Evolutionary conservation across 2,329 filamentous ascomycete species (phyloP), one percentile per base, ranked within the genome.

Genomic region (Fusarium algeriense): DNA sequence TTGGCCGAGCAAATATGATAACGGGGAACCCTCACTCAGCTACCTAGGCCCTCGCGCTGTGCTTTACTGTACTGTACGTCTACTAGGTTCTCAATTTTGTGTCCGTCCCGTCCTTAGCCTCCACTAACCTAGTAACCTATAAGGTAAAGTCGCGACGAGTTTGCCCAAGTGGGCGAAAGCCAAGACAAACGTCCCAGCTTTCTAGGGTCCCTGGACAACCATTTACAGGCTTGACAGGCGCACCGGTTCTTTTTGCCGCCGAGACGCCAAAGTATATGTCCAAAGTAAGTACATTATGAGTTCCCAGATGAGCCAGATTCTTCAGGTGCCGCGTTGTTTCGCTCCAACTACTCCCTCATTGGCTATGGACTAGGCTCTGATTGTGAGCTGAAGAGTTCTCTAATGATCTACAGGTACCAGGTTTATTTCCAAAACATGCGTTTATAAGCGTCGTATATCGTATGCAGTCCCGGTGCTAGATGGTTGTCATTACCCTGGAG

Each of bases 371-470:
- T 34, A 45, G 54, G 20, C 26, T 40, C 34, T 20, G 23, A 40
- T 41, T 10, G 28, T 43, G 15, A 56, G 48, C 53, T 52, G 56
- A 64, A 59, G 19, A 37, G 49, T 20, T 61, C 83, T 14, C 76
- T 53, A 87, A 80, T 37, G 28, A 79, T 73, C 82, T 88, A 87
- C 4, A 87, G 85, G 71, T 85, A 67, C 78, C 37, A 48, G 40
- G 17, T 20, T 91, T 40, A 20, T 15, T 40, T 46, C 26, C 28
- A 35, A 41, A 30, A 26, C 20, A 30, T n/a, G 28, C 23, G 14
- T 32, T 34, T 53, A 53, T n/a, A 40, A 38, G 26, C 55, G 45
- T 54, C 48, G 56, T 55, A 41, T 54, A 59, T 59, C 56, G 37
- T 40, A 54, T 59, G 17, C 48, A 43, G 46, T 6, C 23, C 49